Conservation (phyloP, 768 basidiomycete genomes). For the Vararia minispora region DNA sequence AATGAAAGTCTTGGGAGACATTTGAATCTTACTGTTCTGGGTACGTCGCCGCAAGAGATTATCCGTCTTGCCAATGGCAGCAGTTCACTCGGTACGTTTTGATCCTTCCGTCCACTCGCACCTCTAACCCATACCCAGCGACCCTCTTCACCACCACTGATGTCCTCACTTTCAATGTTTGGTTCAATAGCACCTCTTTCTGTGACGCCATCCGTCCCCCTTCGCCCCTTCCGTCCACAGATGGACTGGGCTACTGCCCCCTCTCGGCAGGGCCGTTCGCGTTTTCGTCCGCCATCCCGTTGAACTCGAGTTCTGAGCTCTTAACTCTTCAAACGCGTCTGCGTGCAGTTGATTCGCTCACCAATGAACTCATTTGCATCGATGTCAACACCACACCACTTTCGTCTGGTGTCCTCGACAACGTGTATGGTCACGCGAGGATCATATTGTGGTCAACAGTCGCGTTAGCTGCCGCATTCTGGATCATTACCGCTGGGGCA, state of each 20-base stretch:
- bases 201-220: slow-evolving; percentile 74
- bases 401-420: slow-evolving; percentile 37
- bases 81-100: slow-evolving; percentile 46
- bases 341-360: slow-evolving; percentile 80
- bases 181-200: slow-evolving; percentile 59
- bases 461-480: slow-evolving; percentile 67
- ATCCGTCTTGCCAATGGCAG: slow-evolving; percentile 47
- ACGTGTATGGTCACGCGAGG: slow-evolving; percentile 54
- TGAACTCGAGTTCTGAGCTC: slow-evolving; percentile 54
- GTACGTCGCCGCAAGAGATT: slow-evolving; percentile 47
- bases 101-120: slow-evolving; percentile 3
- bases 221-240: slow-evolving; percentile 44
- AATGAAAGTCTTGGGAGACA: slow-evolving; percentile 30
- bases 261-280: slow-evolving; percentile 71
- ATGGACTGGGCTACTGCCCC: slow-evolving; percentile 54
- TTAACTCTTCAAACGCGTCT: slow-evolving; percentile 79
- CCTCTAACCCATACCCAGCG: slow-evolving; percentile 30
- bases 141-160: slow-evolving; percentile 80
- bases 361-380: slow-evolving; percentile 74
- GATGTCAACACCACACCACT: slow-evolving; percentile 73
- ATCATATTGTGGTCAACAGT: slow-evolving; percentile 69
- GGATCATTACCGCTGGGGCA: slow-evolving; percentile 70
- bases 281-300: slow-evolving; percentile 63
- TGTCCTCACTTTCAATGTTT: slow-evolving; percentile 69
- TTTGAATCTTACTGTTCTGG: slow-evolving; percentile 68